These are phyloP conservation scores for Gracilaria vermiculophylla DNA, from an alignment of 23 red algal genomes.

Conservation along the genomic window DNA sequence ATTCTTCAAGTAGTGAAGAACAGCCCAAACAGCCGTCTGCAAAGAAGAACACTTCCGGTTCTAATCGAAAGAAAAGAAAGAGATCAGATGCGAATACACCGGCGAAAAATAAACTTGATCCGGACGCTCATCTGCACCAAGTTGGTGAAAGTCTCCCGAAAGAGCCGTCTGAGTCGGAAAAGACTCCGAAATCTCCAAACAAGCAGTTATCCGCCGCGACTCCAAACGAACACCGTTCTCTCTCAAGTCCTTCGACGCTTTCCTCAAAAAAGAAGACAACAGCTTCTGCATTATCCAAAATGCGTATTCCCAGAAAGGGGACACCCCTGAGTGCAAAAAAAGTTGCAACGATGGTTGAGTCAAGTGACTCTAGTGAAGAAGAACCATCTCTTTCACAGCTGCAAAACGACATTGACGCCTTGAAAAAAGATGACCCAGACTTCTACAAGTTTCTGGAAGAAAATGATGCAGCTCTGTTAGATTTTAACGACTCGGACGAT, in stretches of 20 bases:
- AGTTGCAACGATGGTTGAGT: not conserved
- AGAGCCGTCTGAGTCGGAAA: not conserved
- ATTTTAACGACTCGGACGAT: constrained; percentile 27
- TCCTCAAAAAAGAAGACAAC: not conserved
- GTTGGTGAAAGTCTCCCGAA: not conserved
- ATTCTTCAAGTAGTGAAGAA: constrained; percentile 27
- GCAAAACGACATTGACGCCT: constrained; percentile 49
- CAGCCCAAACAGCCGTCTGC: not conserved
- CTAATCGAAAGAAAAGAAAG: not conserved
- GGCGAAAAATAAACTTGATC: not conserved
- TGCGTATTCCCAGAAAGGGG: not conserved
- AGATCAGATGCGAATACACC: not conserved
- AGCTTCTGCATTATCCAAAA: not conserved
- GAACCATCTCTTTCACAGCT: constrained; percentile 3
- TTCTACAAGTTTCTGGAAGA: constrained; percentile 73
- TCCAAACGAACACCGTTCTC: not conserved
- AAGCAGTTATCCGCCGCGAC: not conserved
- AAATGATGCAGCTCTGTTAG: constrained; percentile 62
- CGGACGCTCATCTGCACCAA: not conserved
- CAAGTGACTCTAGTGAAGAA: not conserved
- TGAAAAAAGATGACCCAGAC: constrained; percentile 68
- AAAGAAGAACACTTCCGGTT: not conserved
- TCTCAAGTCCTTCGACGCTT: not conserved
- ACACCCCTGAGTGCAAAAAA: constrained; percentile 21
- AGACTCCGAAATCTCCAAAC: not conserved